Conservation (phyloP, 129 eudicot species). For the Flaveria bidentis region DNA sequence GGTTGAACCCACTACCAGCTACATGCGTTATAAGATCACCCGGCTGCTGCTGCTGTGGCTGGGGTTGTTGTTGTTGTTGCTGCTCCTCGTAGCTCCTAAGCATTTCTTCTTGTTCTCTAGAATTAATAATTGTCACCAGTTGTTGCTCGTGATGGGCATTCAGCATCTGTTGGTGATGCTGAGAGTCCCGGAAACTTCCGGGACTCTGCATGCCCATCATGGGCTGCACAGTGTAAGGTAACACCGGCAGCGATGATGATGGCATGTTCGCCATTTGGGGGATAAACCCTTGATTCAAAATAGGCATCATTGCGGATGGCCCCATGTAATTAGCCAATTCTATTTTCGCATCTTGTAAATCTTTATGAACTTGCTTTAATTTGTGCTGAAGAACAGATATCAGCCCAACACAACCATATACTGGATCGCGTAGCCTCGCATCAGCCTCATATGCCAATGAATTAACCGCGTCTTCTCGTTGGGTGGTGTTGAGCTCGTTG, state of each 20-base stretch:
- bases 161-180: conserved; percentile 18
- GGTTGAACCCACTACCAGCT: conserved; percentile 17
- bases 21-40: conserved; percentile 24
- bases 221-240: conserved; percentile 54
- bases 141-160: conserved; percentile 29
- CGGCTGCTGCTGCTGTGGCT: background rate
- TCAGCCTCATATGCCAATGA: conserved; percentile 71
- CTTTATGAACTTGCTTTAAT: conserved; percentile 65
- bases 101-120: conserved; percentile 37
- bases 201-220: conserved; percentile 33
- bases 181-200: conserved; percentile 10
- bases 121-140: conserved; percentile 33
- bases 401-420: conserved; percentile 70
- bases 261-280: conserved; percentile 33
- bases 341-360: conserved; percentile 42
- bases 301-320: conserved; percentile 50
- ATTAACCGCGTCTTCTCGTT: conserved; percentile 68
- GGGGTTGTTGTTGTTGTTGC: background rate
- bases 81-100: conserved; percentile 24
- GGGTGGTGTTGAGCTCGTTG: conserved; percentile 53
- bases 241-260: conserved; percentile 21
- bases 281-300: conserved; percentile 45
- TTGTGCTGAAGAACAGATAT: conserved; percentile 68
- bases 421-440: conserved; percentile 60
- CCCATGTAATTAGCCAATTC: conserved; percentile 56